These are phyloP conservation scores for Nicotiana benthamiana DNA, from an alignment of 257 asterid species.

Conservation along the genomic window DNA sequence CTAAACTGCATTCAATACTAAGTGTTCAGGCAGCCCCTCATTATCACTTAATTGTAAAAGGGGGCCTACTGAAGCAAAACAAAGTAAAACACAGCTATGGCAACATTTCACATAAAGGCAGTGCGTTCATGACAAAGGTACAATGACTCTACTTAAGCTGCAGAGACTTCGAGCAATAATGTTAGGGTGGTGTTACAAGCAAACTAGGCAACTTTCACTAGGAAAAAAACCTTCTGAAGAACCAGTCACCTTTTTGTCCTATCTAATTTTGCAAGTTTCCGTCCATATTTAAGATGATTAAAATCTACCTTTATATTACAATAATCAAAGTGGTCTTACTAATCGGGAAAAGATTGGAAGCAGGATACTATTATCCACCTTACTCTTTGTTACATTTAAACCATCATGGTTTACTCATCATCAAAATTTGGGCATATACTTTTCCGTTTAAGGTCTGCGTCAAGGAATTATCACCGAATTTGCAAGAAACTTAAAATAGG, in stretches of 20 bases:
- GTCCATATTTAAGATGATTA: background rate
- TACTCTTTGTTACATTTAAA: background rate
- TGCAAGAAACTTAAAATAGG: background rate
- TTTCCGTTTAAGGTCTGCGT: background rate
- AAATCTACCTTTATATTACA: background rate
- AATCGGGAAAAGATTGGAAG: background rate
- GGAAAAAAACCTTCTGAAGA: background rate
- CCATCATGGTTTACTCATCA: background rate
- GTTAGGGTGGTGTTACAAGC: background rate
- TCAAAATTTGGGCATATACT: background rate
- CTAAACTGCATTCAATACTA: background rate
- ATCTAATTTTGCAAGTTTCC: background rate
- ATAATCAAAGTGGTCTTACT: background rate
- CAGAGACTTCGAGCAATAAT: background rate
- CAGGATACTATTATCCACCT: background rate
- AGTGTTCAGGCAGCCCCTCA: background rate
- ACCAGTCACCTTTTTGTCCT: background rate
- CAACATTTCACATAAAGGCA: background rate
- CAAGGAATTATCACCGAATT: background rate
- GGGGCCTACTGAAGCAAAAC: background rate
- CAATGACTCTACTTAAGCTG: background rate
- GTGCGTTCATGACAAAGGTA: background rate
- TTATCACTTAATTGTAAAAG: background rate
- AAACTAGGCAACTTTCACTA: background rate
- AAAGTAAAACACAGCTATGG: background rate